phyloP scores from a whole-genome alignment of 306 rosid genomes.

The Pyrus betulifolia region DNA sequence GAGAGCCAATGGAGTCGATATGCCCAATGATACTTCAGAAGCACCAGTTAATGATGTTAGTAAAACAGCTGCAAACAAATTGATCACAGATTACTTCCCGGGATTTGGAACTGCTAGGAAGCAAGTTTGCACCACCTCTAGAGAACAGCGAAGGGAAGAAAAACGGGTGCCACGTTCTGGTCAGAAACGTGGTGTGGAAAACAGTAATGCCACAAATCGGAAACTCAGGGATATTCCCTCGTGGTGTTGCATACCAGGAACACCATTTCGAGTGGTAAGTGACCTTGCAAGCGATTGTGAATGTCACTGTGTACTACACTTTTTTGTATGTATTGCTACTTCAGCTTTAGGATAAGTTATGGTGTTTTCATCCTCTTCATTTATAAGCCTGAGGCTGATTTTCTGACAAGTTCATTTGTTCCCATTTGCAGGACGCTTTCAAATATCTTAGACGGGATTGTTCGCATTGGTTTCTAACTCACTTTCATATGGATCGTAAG shows the following conservation, averaged over 20 bases:
- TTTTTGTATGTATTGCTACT: background rate
- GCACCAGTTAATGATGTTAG: slow-evolving; percentile 26
- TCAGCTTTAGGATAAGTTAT: background rate
- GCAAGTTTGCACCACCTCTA: slow-evolving; percentile 30
- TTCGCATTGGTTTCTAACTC: slow-evolving; percentile 93
- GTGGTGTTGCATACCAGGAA: slow-evolving; percentile 87
- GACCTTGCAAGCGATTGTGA: slow-evolving; percentile 11
- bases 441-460: slow-evolving; percentile 85
- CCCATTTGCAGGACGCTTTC: slow-evolving; percentile 79
- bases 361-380: background rate
- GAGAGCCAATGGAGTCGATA: slow-evolving; percentile 31
- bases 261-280: slow-evolving; percentile 87
- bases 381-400: background rate
- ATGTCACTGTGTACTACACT: background rate
- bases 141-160: slow-evolving; percentile 24
- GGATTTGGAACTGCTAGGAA: slow-evolving; percentile 51
- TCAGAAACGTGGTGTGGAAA: slow-evolving; percentile 27
- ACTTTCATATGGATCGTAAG: slow-evolving; percentile 98
- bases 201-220: slow-evolving; percentile 29
- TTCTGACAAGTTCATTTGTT: slow-evolving; percentile 17
- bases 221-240: slow-evolving; percentile 59
- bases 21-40: slow-evolving; percentile 32
- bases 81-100: slow-evolving; percentile 76
- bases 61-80: slow-evolving; percentile 55
- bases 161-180: slow-evolving; percentile 29